Conservation (phyloP, 345 rosid species). For the Mallotus nudiflorus region DNA sequence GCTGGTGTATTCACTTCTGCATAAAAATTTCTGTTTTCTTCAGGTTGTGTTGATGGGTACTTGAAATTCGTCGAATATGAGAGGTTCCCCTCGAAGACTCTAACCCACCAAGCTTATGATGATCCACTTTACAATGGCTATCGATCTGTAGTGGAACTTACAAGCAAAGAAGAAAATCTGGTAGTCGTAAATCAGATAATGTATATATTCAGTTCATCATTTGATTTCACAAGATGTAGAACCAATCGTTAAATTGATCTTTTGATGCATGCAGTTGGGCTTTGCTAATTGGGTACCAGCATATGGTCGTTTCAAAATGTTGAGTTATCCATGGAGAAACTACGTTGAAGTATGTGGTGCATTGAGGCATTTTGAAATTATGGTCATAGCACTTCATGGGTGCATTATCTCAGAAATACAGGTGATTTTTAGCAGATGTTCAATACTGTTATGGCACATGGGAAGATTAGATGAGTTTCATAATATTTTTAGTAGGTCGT, state of each 20-base stretch:
- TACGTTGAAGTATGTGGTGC: conserved; percentile 78
- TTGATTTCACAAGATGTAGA: neutral
- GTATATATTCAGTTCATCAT: neutral
- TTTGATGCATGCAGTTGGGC: conserved; percentile 47
- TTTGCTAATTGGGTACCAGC: conserved; percentile 94
- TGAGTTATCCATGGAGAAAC: conserved; percentile 74
- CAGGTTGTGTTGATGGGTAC: conserved; percentile 82
- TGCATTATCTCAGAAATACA: conserved; percentile 90
- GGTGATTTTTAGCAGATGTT: conserved; percentile 34
- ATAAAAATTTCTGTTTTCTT: neutral
- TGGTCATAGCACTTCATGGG: conserved; percentile 96
- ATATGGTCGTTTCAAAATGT: conserved; percentile 70
- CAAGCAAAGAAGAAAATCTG: conserved; percentile 76
- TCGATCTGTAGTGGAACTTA: conserved; percentile 71
- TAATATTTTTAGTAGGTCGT: too few species aligned
- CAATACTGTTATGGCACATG: neutral
- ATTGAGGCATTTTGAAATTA: conserved; percentile 83
- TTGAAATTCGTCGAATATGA: conserved; percentile 72
- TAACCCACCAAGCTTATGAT: conserved; percentile 82
- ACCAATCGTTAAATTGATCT: neutral
- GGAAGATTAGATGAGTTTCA: too few species aligned
- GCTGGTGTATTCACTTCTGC: neutral
- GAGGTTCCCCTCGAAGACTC: conserved; percentile 78
- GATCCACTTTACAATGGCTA: conserved; percentile 81
- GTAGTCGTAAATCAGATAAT: conserved; percentile 29